Conservation (phyloP, 306 rosid genomes). For the Albizia julibrissin region DNA sequence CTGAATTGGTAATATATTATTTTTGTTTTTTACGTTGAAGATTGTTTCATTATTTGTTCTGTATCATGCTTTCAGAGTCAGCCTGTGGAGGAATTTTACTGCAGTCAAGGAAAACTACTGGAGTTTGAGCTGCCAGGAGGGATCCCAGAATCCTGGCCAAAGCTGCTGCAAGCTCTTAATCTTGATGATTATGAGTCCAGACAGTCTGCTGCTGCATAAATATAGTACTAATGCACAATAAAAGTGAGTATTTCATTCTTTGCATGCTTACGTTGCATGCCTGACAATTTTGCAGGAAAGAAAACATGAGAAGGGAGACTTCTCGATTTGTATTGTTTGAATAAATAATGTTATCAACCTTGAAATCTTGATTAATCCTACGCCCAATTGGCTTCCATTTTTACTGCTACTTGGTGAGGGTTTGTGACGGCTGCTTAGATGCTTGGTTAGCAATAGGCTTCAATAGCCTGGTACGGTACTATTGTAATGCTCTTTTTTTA, state of each 20-base stretch:
- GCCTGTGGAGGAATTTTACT: constrained; percentile 87
- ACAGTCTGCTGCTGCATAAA: constrained; percentile 76
- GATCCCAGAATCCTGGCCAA: constrained; percentile 96
- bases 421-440: constrained; percentile 28
- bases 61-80: constrained; percentile 61
- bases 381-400: constrained; percentile 26
- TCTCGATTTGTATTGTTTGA: constrained; percentile 30
- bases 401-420: constrained; percentile 20
- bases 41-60: constrained; percentile 17
- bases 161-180: constrained; percentile 82
- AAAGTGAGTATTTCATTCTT: constrained; percentile 56
- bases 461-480: constrained; percentile 32
- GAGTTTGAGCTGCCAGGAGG: constrained; percentile 98
- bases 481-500: background rate
- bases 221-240: constrained; percentile 28
- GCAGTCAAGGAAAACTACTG: constrained; percentile 71
- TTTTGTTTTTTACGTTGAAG: background rate
- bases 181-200: constrained; percentile 79
- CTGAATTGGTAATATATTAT: constrained; percentile 4
- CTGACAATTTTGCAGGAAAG: constrained; percentile 52
- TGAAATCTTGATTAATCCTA: constrained; percentile 30
- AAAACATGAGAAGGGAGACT: constrained; percentile 28
- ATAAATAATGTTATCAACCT: constrained; percentile 32
- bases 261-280: constrained; percentile 50
- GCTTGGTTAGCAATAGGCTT: constrained; percentile 41